Percentiles rank a stretch among this genome's conserved stretches.
Evolutionary conservation across 2,329 filamentous ascomycete genomes (phyloP).

Genomic region (Aspergillus phoenicis): DNA sequence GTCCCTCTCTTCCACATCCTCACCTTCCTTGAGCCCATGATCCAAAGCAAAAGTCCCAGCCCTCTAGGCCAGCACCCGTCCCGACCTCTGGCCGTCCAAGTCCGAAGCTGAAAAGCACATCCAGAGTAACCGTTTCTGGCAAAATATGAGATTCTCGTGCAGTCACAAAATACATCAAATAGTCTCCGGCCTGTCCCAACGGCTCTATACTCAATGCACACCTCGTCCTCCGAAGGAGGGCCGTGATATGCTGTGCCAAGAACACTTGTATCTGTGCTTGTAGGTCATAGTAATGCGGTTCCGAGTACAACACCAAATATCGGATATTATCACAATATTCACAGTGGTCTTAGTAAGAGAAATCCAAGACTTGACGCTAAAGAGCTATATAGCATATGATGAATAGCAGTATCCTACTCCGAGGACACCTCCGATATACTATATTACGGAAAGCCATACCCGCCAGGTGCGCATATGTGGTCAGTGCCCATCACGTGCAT

Average conservation of each 20-base stretch:
- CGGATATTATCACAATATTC: too few species aligned
- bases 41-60: background rate
- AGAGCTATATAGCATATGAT: too few species aligned
- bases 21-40: slow-evolving; percentile 69
- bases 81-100: slow-evolving; percentile 73
- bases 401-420: too few species aligned
- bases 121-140: slow-evolving; percentile 67
- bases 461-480: background rate
- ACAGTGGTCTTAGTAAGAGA: too few species aligned
- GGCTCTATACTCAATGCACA: background rate
- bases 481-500: background rate
- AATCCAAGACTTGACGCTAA: too few species aligned
- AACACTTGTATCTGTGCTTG: too few species aligned
- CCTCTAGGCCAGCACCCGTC: slow-evolving; percentile 50
- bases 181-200: slow-evolving; percentile 69
- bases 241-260: too few species aligned
- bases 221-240: too few species aligned
- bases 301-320: too few species aligned
- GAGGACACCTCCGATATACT: too few species aligned
- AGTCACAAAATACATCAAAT: slow-evolving; percentile 64
- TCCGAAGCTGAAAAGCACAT: slow-evolving; percentile 64
- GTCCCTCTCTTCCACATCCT: slow-evolving; percentile 63
- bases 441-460: background rate
- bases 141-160: slow-evolving; percentile 72
- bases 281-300: too few species aligned